A percentile compares a stretch with the other conserved stretches of the same genome.
Conservation (phyloP, 495 filamentous ascomycete species). For the Trichocladium uniseriatum region DNA sequence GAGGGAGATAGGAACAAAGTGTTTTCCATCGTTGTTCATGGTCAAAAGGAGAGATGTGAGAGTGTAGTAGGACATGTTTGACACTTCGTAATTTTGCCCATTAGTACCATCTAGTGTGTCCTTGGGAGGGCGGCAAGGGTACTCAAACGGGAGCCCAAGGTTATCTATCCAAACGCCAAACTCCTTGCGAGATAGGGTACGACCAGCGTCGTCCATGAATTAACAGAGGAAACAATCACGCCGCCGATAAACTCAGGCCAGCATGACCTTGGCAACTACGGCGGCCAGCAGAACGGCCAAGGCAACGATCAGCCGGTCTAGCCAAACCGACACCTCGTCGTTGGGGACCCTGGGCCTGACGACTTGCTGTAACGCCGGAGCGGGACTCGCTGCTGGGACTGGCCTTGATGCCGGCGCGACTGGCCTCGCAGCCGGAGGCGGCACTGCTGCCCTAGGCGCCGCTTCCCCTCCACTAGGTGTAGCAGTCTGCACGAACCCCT, state of each 20-base stretch:
- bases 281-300: constrained; percentile 43
- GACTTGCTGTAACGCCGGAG: constrained; percentile 23
- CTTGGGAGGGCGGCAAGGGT: too few species aligned
- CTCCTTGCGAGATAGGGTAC: neutral
- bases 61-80: too few species aligned
- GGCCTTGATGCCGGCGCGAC: constrained; percentile 1
- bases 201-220: neutral
- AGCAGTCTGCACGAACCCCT: constrained; percentile 42
- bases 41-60: too few species aligned
- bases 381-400: constrained; percentile 16
- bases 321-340: constrained; percentile 43
- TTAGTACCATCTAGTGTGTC: too few species aligned
- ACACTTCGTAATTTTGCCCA: too few species aligned
- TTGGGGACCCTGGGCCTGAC: constrained; percentile 10
- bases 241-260: too few species aligned
- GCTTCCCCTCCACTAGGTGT: constrained; percentile 10
- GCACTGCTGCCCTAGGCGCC: constrained; percentile 15
- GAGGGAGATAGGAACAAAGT: neutral
- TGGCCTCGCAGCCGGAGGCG: constrained; percentile 14
- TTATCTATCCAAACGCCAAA: neutral
- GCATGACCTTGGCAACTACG: constrained; percentile 40
- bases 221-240: too few species aligned
- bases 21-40: neutral
- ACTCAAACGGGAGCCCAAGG: too few species aligned
- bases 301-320: constrained; percentile 51